Evolutionary conservation across 2,329 filamentous ascomycete genomes (phyloP), one percentile per base, ranked within the genome.

Genomic region (Ascochyta fabae): DNA sequence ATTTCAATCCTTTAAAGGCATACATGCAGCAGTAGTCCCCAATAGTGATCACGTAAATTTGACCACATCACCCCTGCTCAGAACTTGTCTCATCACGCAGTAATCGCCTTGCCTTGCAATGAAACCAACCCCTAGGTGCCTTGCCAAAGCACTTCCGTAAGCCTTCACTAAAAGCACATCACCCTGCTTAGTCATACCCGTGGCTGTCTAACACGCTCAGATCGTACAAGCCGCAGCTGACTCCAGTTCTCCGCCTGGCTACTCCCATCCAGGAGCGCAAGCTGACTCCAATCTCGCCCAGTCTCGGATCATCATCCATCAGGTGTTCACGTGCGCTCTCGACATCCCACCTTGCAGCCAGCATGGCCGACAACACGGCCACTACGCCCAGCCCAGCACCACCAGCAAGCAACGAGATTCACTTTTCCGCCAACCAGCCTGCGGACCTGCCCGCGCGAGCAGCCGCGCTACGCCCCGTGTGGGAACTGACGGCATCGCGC

Each of bases 381-480:
- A 5, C 29, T 5, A 5, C 10, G 13, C 29, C 40, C n/a, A 31
- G 19, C 13, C 13, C 22, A 34, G 22, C 19, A 26, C 26, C 50
- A 29, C 44, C 27, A 19, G 3, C 36, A 29, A 42, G 12, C 41
- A 46, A 52, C 44, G 51, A 60, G 36, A 65, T 69, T 47, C 64
- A 65, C 61, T 73, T 70, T 58, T 65, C 71, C 29, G 59, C 55
- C 47, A 54, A 63, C 53, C 70, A 72, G 45, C 68, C 72, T 8
- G 22, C 59, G 13, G 64, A 72, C 19, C 53, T 75, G 29, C 61
- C 66, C 23, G 34, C 53, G 16, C 71, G 72, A n/a, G 51, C 65
- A 4, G 47, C 60, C 1, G 56, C 53, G 8, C 67, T 74, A 22
- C 34, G 65, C 33, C 47, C 60, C 7, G 55, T 58, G 24, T 75